Conservation (phyloP, 805 yeast species). For the Clavispora carvajalis region DNA sequence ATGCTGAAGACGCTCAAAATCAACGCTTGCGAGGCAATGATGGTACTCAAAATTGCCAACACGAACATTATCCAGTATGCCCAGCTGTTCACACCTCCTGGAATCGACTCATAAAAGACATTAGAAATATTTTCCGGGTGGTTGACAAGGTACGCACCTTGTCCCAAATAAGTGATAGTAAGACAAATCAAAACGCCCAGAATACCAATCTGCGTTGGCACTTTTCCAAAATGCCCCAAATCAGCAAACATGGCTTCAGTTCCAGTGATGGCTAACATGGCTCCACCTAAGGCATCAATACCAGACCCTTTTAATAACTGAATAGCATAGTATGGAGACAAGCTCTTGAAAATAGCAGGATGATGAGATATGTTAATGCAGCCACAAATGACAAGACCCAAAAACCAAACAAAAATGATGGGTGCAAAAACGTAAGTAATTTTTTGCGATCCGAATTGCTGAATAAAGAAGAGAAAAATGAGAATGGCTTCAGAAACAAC, state of each 20-base stretch:
- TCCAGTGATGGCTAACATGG: constrained; percentile 54
- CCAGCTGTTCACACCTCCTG: constrained; percentile 42
- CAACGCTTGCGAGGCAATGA: constrained; percentile 58
- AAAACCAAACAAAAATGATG: constrained; percentile 47
- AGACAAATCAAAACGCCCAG: constrained; percentile 49
- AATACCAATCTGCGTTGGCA: constrained; percentile 46
- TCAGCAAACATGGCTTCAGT: constrained; percentile 64
- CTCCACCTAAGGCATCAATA: constrained; percentile 43
- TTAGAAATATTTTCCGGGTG: constrained; percentile 37
- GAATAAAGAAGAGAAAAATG: constrained; percentile 40
- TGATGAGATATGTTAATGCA: constrained; percentile 38
- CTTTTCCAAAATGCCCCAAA: constrained; percentile 49
- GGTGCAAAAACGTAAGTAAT: constrained; percentile 52
- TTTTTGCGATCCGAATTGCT: constrained; percentile 46
- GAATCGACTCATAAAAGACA: constrained; percentile 46
- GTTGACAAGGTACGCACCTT: constrained; percentile 43
- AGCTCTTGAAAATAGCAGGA: constrained; percentile 42
- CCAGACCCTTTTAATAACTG: constrained; percentile 35
- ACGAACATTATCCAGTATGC: constrained; percentile 49
- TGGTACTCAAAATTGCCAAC: constrained; percentile 49
- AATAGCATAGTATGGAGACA: constrained; percentile 51
- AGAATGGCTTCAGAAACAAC: constrained; percentile 47
- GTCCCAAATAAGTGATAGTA: constrained; percentile 52
- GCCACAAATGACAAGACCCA: constrained; percentile 42
- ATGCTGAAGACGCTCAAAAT: constrained; percentile 53